Base-by-base conservation (phyloP, 1,284 basidiomycete species). In the Jaminaea rosea region DNA sequence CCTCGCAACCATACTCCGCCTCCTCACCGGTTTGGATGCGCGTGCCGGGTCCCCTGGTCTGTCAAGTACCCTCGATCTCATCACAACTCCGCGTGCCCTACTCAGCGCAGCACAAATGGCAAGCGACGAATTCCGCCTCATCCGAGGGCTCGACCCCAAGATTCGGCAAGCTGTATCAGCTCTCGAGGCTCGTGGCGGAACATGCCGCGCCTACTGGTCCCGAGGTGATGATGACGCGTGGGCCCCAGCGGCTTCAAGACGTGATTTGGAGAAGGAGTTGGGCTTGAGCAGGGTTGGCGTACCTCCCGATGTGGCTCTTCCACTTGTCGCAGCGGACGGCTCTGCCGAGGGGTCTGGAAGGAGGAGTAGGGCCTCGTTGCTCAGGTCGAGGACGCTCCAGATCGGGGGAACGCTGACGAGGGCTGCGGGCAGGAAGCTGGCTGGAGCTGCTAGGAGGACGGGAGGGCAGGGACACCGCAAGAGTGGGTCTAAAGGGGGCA, bases 31-130 rank as follows among this genome's bases (percentile, higher is more conserved):
- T 4, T 60, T 64, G 31, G 50, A 57, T 8, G 19, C 7, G 2
- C 21, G 45, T 2, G n/a, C n/a, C n/a, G n/a, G n/a, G n/a, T n/a
- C n/a, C n/a, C n/a, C n/a, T n/a, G 55, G 54, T 10, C 51, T 58
- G 4, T 34, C 53, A 24, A 53, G 58, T 8, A 69, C 67, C 0
- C 49, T 55, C 2, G 57, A 59, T n/a, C 42, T 65, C 36, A 49
- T 69, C 5, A 47, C 53, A 3, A 65, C 58, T 0, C 47, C 28
- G 2, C 55, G 59, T 1, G 62, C 60, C 1, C 63, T 64, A 4
- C 19, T 34, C 21, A 61, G 62, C 23, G 58, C 62, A 3, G 47
- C 67, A 8, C 24, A 24, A 9, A 65, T 69, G 67, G 67, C 64
- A 0, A 41, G 49, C 8, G 54, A 69, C 5, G 67, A 69, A 37